phyloP scores from a whole-genome alignment of 1,284 basidiomycete species.

The Pholiota adiposa region DNA sequence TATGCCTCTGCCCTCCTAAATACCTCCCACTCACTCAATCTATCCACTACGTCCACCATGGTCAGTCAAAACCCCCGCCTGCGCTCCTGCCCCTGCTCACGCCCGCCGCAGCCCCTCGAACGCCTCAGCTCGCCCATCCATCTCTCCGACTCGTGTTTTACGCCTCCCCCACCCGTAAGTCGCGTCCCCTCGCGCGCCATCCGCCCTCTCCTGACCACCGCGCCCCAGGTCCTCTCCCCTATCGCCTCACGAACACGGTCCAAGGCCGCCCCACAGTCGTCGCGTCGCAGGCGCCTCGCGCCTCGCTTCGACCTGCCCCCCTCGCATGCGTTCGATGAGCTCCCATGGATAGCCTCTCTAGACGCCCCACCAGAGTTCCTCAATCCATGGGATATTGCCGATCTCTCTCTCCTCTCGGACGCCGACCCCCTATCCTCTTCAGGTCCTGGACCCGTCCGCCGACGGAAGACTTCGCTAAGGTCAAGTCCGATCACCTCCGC shows the following conservation, averaged over 20 bases:
- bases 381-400: constrained; percentile 55
- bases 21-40: constrained; percentile 13
- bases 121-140: constrained; percentile 32
- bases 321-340: constrained; percentile 53
- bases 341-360: constrained; percentile 65
- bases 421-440: constrained; percentile 15
- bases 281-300: constrained; percentile 34
- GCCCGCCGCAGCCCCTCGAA: constrained; percentile 16
- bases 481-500: constrained; percentile 45
- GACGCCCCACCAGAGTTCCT: constrained; percentile 43
- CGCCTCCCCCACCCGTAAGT: constrained; percentile 19
- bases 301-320: constrained; percentile 28
- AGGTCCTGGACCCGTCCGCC: constrained; percentile 56
- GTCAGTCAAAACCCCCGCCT: constrained; percentile 12
- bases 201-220: constrained; percentile 12
- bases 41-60: constrained; percentile 14
- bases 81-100: constrained; percentile 1
- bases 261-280: constrained; percentile 29
- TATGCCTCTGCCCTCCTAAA: constrained; percentile 16
- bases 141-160: constrained; percentile 24
- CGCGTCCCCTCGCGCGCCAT: constrained; percentile 13
- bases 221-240: constrained; percentile 21
- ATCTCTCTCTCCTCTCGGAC: constrained; percentile 55
- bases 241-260: constrained; percentile 29
- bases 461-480: constrained; percentile 54